Evolutionary conservation across 2,329 filamentous ascomycete genomes (phyloP).

Genomic region (Chaetomiaceae sp.): DNA sequence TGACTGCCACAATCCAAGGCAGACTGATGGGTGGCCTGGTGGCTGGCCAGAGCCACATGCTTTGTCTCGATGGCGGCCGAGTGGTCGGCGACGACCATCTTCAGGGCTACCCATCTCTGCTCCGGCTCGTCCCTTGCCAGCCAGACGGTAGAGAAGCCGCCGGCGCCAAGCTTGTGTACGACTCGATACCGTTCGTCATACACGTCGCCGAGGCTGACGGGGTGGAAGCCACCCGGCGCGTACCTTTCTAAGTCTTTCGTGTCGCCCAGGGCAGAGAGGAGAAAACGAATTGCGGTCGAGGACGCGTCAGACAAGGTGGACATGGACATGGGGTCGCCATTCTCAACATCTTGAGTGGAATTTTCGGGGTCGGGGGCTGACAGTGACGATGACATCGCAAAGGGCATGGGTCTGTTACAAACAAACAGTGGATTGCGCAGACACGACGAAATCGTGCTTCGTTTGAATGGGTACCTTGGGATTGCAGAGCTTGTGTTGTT

Average conservation of each 20-base stretch:
- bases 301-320: background rate
- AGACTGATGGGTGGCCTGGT: background rate
- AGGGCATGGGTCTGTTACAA: too few relatives aligned
- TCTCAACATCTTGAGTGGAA: too few relatives aligned
- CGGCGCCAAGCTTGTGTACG: background rate
- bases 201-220: background rate
- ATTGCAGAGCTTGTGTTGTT: too few relatives aligned
- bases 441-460: too few relatives aligned
- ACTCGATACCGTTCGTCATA: background rate
- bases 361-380: too few relatives aligned
- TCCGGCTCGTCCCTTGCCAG: background rate
- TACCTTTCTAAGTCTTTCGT: background rate
- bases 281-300: background rate
- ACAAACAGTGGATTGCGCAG: too few relatives aligned
- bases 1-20: background rate
- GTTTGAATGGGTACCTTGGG: too few relatives aligned
- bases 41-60: too few relatives aligned
- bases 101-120: background rate
- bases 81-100: background rate
- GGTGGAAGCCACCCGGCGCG: background rate
- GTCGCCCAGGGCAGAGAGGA: background rate
- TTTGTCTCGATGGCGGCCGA: background rate
- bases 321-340: too few relatives aligned
- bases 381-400: too few relatives aligned
- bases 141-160: conserved; percentile 1